Evolutionary conservation across 192 early-diverging fungal species (phyloP).

Genomic region (Spinellus fusiger): DNA sequence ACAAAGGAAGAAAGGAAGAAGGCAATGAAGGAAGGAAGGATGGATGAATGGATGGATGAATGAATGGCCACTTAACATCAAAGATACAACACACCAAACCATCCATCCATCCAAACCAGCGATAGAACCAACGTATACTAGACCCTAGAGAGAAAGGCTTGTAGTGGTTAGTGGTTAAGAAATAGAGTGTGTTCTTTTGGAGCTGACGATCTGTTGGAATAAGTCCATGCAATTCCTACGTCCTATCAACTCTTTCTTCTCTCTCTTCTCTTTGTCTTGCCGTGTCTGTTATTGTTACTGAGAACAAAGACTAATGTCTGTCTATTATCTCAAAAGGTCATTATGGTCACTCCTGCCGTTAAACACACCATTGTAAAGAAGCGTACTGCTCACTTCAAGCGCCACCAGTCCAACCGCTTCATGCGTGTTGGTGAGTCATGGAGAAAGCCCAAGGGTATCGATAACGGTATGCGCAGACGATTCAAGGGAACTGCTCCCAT

Average conservation of each 20-base stretch:
- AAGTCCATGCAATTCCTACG: neutral
- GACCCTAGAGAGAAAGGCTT: neutral
- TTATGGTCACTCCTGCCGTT: constrained; percentile 92
- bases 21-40: too few species aligned
- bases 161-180: neutral
- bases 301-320: neutral
- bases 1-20: too few species aligned
- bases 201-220: too few species aligned
- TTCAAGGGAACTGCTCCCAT: constrained; percentile 97
- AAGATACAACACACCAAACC: too few species aligned
- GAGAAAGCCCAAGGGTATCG: constrained; percentile 99
- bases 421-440: constrained; percentile 91
- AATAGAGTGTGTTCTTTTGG: too few species aligned
- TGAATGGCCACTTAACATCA: too few species aligned
- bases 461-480: constrained; percentile 93
- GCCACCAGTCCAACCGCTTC: constrained; percentile 98
- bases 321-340: constrained; percentile 15
- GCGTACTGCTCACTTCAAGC: constrained; percentile 93
- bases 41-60: too few species aligned
- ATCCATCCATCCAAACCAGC: neutral
- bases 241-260: neutral
- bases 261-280: neutral
- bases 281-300: neutral
- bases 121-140: too few species aligned
- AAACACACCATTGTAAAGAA: constrained; percentile 99